Evolutionary conservation across 2,329 filamentous ascomycete species (phyloP), one percentile per base, ranked within the genome.

Genomic region (Penicillium sp.): DNA sequence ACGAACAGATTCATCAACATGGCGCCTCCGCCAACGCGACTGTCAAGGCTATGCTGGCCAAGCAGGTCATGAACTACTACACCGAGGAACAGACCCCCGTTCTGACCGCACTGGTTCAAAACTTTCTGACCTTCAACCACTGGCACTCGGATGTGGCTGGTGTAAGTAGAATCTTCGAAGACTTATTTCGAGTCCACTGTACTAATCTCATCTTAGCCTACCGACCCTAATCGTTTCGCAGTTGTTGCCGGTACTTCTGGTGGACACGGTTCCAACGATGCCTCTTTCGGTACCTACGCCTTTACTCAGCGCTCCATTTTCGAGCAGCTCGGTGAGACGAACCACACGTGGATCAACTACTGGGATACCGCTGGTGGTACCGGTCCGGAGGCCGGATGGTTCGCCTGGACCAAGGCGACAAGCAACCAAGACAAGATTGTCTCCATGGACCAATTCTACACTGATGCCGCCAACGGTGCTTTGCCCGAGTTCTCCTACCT

Each of bases 31-130:
- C 62, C 49, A 58, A 63, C 45, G 56, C 58, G 33, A 65, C 68
- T 45, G 48, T 62, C 44, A 58, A 60, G 36, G 64, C 68, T 47
- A 47, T 62, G 23, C 59, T 68, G 16, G 62, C 62, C 2, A 65
- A 64, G 42, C 68, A 76, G 59, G 73, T 75, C 49, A 71, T 76
- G 66, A 70, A 73, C 62, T 76, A 76, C 54, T 76, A 76, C 56
- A 72, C 73, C 3, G 71, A 74, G 50, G 65, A 66, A 1, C 68
- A 76, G 59, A 65, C 75, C 8, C 74, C 74, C 4, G 68, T 76
- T 42, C 61, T 77, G 41, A 72, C 69, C 28, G 53, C 65, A 12
- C 58, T 77, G 52, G 65, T 67, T 33, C 64, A 76, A 53, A 70
- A 75, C 56, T 76, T 68, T 54, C 56, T 67, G 12, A 70, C 70